A percentile compares a stretch with the other conserved stretches of the same genome.
Evolutionary conservation across 2,329 filamentous ascomycete genomes (phyloP).

Genomic region (Epichloe uncinata): DNA sequence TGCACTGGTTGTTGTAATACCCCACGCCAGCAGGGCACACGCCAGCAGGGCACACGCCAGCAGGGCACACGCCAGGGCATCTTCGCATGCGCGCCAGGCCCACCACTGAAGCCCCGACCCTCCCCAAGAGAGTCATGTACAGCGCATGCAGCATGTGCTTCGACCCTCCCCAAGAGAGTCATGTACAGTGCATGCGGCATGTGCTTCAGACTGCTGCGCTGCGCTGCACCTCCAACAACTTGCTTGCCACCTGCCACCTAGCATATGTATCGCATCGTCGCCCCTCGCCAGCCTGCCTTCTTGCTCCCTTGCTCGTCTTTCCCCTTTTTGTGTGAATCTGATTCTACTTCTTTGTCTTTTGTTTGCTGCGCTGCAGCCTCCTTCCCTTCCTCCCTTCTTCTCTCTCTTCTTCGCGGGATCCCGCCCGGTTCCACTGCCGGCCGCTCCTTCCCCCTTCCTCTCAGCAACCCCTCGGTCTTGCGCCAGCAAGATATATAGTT

Average conservation of each 20-base stretch:
- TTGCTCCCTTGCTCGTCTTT: neutral
- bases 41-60: no score
- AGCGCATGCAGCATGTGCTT: conserved; percentile 1
- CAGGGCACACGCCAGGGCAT: no score
- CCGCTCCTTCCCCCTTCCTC: neutral
- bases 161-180: no score
- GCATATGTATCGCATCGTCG: neutral
- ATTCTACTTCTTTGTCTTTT: neutral
- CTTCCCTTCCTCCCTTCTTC: neutral
- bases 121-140: neutral
- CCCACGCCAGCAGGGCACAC: no score
- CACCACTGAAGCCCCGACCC: neutral
- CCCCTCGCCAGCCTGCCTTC: neutral
- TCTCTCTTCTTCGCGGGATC: neutral
- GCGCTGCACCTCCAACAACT: neutral
- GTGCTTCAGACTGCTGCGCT: neutral
- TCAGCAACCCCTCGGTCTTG: neutral
- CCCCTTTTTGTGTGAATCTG: neutral
- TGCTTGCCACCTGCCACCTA: neutral
- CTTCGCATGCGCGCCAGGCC: neutral
- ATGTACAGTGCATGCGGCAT: neutral
- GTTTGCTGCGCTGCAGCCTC: neutral
- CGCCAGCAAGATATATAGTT: neutral
- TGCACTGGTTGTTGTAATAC: no score
- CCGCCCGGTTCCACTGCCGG: neutral